Percentiles rank a stretch among this genome's conserved stretches.
phyloP scores from a whole-genome alignment of 208 protist genomes.

The Crithidia acanthocephali region DNA sequence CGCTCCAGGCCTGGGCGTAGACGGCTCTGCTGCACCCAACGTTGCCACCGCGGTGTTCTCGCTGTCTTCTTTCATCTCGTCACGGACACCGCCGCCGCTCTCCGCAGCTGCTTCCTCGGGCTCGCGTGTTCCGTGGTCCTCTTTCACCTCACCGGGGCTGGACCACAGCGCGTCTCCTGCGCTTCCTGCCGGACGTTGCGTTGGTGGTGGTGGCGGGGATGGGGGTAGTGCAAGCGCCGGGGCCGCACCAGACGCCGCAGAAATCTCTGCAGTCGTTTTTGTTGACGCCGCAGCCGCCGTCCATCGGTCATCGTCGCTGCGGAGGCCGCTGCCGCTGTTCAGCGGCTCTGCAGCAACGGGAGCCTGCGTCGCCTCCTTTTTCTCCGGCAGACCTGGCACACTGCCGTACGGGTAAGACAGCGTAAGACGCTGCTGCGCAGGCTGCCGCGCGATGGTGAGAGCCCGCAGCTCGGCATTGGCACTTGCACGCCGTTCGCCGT shows the following conservation, averaged over 20 bases:
- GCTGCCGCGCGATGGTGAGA: slow-evolving; percentile 14
- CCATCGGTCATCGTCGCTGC: background rate
- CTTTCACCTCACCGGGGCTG: no score
- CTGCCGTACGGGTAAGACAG: background rate
- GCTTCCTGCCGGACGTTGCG: no score
- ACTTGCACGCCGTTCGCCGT: slow-evolving; percentile 26
- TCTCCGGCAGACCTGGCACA: background rate
- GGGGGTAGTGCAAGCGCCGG: background rate
- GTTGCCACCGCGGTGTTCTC: no score
- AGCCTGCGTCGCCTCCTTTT: background rate
- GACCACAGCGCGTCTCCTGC: no score
- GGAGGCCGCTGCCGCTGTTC: background rate
- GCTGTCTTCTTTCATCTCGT: no score
- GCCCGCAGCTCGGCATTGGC: slow-evolving; percentile 27
- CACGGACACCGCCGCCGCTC: no score
- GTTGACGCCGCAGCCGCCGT: no score
- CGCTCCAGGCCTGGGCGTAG: no score
- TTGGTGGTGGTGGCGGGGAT: slow-evolving; percentile 11
- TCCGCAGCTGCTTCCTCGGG: no score
- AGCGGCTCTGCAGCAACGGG: no score
- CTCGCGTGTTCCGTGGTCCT: no score
- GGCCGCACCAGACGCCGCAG: background rate
- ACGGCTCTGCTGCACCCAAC: no score
- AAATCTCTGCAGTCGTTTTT: background rate
- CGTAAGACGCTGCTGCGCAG: slow-evolving; percentile 11